Evolutionary conservation across 2,329 filamentous ascomycete species (phyloP), one percentile per base, ranked within the genome.

Genomic region (Didymella exigua): DNA sequence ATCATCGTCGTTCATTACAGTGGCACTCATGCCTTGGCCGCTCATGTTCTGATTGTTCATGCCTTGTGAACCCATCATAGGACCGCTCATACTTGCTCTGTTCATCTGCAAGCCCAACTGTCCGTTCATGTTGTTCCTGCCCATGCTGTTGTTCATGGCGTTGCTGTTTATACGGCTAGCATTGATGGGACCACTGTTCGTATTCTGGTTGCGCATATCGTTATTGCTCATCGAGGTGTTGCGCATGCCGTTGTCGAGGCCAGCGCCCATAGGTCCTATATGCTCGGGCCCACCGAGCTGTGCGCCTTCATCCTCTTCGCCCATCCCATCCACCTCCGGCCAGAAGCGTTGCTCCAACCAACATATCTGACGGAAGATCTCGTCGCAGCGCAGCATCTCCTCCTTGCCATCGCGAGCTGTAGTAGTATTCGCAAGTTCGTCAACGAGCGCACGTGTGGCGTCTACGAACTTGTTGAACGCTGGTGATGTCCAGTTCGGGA

Each of bases 401-500:
- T 80, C 76, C 43, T 77, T 77, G 43, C 79, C 79, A 45, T 80
- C 79, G 29, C 77, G 76, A 1, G 72, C 72, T 9, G 77, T 79
- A 24, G 78, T 77, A 4, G 75, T 75, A 58, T 80, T 81, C 23
- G 79, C 79, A 11, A 81, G 73, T 59, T 81, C 79, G 59, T 81
- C 79, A 41, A 81, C 79, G 23, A 81, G 77, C 2, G 74, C 70
- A 36, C 77, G 73, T 51, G 77, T 79, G 5, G 79, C 79, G 42
- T 81, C 79, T 16, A 81, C 78, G 55, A 81, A 81, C 55, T 81
- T 80, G 61, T 66, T 70, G 60, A 81, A 81, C 38, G 79, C 78
- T 10, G 77, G 74, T 0, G 79, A 81, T 0, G 78, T 81, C 79
- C 79, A 81, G 60, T 81, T 81, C 2, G 78, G 79, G 38, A 81